Evolutionary conservation across 345 rosid species (phyloP).

Genomic region (Linum tenue): DNA sequence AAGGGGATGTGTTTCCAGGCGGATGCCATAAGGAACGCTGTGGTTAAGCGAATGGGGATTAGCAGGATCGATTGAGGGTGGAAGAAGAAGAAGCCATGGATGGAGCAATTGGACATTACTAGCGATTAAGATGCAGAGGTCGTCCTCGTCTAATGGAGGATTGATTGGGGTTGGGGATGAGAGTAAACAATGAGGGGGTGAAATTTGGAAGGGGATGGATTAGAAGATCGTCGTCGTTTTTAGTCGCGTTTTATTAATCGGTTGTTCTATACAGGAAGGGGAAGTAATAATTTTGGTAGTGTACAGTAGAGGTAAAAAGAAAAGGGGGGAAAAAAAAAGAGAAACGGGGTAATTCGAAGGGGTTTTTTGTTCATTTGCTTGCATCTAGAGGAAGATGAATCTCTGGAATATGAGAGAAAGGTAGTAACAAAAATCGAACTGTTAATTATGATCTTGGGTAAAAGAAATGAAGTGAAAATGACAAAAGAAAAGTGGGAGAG

Average conservation of each 20-base stretch:
- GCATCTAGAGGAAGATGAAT: neutral
- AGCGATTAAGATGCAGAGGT: neutral
- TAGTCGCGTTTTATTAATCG: neutral
- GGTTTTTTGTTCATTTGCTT: neutral
- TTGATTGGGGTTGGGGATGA: no score
- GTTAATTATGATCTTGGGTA: neutral
- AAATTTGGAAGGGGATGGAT: neutral
- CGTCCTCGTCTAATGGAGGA: neutral
- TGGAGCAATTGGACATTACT: no score
- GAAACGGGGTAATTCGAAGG: no score
- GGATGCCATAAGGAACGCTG: slow-evolving; percentile 48
- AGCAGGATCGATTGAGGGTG: slow-evolving; percentile 40
- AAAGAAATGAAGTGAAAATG: no score
- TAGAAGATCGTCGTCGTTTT: neutral
- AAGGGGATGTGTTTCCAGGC: slow-evolving; percentile 37
- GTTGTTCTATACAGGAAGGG: slow-evolving; percentile 14
- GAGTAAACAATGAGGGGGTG: neutral
- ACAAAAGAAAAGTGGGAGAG: neutral
- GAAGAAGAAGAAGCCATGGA: neutral
- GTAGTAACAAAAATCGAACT: no score
- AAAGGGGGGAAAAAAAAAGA: neutral
- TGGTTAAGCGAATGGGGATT: slow-evolving; percentile 59
- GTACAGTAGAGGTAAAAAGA: slow-evolving; percentile 29
- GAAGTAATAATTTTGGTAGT: slow-evolving; percentile 36
- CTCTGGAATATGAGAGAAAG: neutral